A percentile compares a stretch with the other conserved stretches of the same genome.
These are phyloP conservation scores for Chlamydomonas sphaeroides DNA, from an alignment of 139 green algal species.

Conservation along the genomic window DNA sequence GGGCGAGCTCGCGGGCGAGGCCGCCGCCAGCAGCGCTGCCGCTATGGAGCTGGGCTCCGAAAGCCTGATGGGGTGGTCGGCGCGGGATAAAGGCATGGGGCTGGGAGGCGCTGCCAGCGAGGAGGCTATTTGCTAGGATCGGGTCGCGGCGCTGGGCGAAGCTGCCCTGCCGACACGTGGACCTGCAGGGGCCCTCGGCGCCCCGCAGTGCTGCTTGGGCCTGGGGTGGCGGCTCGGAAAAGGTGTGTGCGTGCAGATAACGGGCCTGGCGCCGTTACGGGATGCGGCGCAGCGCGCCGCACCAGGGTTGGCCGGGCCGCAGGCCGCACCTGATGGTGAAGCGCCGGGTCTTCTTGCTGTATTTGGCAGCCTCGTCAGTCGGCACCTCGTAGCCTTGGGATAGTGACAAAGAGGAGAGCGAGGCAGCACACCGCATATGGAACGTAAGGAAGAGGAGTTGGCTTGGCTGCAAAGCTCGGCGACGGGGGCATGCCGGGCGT, in stretches of 20 bases:
- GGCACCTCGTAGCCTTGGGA: background rate
- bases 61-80: background rate
- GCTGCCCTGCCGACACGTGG: no score
- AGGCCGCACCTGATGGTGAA: slow-evolving; percentile 21
- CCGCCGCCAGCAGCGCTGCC: background rate
- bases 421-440: background rate
- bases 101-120: no score
- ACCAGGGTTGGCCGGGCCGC: no score
- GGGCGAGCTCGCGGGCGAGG: background rate
- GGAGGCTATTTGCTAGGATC: no score
- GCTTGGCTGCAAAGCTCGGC: background rate
- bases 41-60: background rate
- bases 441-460: background rate
- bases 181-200: no score
- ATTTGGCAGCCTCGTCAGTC: background rate
- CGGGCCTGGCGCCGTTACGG: background rate
- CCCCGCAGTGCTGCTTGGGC: no score
- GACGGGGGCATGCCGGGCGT: background rate
- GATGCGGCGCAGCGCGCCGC: no score
- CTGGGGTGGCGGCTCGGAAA: background rate
- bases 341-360: slow-evolving; percentile 30
- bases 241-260: background rate
- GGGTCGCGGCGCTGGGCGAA: no score
- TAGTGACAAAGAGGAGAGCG: background rate
- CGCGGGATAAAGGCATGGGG: no score